Evolutionary conservation across 495 filamentous ascomycete species (phyloP), one percentile per base, ranked within the genome.

Genomic region (Lepidopterella palustris): DNA sequence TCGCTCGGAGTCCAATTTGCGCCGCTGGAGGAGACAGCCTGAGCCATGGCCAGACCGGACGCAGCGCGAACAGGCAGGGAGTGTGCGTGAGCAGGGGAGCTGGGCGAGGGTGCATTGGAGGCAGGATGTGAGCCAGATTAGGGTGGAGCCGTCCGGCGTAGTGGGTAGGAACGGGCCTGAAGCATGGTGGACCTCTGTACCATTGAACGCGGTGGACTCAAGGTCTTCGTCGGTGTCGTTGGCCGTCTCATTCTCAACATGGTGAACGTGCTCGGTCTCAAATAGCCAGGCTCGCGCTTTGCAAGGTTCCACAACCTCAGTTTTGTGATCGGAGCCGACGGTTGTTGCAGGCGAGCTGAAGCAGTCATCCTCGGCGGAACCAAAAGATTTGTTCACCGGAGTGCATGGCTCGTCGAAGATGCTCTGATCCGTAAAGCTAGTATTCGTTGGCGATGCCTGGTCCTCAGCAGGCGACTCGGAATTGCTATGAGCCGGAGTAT

Each of bases 41-140:
- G 55, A 24, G 3, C 49, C 57, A 13, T 42, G 15, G 2, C 59
- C 66, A 32, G n/a, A 15, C 6, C 63, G 31, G 5, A 57, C 31
- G 58, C 66, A 69, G 18, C 66, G 66, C 3, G 59, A 59, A 32
- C 66, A 69, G 2, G 63, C 27, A 2, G 66, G 66, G 13, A 42
- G 26, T 5, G 45, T 57, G 8, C 61, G 40, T 3, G 63, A 62
- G 48, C 66, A 69, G 2, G 57, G 60, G 6, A 69, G 55, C 4
- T 39, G n/a, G 1, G 48, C 56, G 40, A 66, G 52, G 13, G 29
- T 28, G 51, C 66, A 69, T 49, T 69, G 66, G 0, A 63, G 52
- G 27, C 66, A 69, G 0, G 66, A 64, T 24, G 45, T 57, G 5
- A 64, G 40, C 50, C 27, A 58, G 1, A 61, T 50, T 11, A 66